Evolutionary conservation across 2,329 filamentous ascomycete genomes (phyloP), one percentile per base, ranked within the genome.

Genomic region (Phaeophleospora eucalypticola): DNA sequence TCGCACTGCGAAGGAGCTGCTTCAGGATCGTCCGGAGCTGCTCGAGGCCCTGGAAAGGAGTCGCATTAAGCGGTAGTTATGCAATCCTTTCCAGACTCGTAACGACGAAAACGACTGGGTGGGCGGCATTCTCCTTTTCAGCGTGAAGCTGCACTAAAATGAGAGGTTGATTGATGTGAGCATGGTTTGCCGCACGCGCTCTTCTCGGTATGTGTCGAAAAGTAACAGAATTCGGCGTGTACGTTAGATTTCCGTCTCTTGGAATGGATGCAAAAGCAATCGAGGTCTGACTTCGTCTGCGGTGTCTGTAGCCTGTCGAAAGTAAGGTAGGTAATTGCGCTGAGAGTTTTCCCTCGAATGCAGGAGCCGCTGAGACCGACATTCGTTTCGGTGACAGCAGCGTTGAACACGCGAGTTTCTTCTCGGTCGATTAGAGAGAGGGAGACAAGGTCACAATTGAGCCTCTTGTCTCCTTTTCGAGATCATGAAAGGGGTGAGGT

Each of bases 1-100:
- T 66, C 71, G 78, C 41, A 82, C 94, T 68, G 93, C 93, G n/a
- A 81, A 81, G 55, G 82, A 87, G 57, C 83, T 84, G 40, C 74
- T 98, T 61, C 78, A 81, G 57, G 79, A 81, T 51, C 80, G 93
- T 47, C 91, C 91, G 2, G 93, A 97, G 75, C 76, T 98, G 49
- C 74, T 91, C 55, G 87, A 95, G 67, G 93, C 93, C 21, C 75
- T 98, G 52, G 84, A 87, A 63, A 79, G 86, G 62, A 94, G 88
- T 51, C 59, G 58, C 38, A 60, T 68, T 41, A 62, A 59, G 52
- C 53, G 59, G 39, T 55, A 57, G 51, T 16, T n/a, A 19, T 27
- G 12, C 10, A 20, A 3, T 16, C 6, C 10, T 32, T 12, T 18
- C 20, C 12, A 16, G n/a, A 15, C 17, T 33, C 7, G 18, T 16